Conservation (phyloP, 176 grass and related monocot genomes). For the Rhynchospora pubera region DNA sequence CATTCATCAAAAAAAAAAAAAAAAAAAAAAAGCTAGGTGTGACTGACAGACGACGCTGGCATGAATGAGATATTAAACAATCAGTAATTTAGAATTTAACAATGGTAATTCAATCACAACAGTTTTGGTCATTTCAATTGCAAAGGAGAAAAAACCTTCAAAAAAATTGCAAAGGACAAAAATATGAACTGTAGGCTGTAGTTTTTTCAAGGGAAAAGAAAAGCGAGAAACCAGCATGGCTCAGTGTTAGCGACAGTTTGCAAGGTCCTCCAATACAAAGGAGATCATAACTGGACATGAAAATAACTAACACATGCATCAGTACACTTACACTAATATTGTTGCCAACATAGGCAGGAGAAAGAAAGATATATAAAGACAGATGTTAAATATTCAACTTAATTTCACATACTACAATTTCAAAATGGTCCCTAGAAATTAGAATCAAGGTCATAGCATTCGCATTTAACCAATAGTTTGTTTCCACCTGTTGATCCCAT, state of each 20-base stretch:
- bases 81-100: too few species aligned
- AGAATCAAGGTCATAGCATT: not conserved
- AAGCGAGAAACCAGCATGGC: too few species aligned
- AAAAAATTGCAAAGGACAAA: too few species aligned
- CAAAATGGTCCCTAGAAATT: not conserved
- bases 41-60: too few species aligned
- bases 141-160: too few species aligned
- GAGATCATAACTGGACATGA: not conserved
- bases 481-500: not conserved
- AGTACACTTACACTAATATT: not conserved
- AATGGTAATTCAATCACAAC: too few species aligned
- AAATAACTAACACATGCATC: not conserved
- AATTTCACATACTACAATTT: not conserved
- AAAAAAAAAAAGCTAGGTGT: too few species aligned
- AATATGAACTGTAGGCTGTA: too few species aligned
- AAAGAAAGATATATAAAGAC: not conserved
- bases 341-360: not conserved
- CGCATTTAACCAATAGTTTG: not conserved
- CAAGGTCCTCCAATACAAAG: not conserved
- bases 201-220: too few species aligned
- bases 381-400: not conserved
- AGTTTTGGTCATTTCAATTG: too few species aligned
- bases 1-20: too few species aligned
- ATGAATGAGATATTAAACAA: too few species aligned
- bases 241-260: not conserved